phyloP scores from a whole-genome alignment of 768 basidiomycete genomes.

The Megacollybia marginata region DNA sequence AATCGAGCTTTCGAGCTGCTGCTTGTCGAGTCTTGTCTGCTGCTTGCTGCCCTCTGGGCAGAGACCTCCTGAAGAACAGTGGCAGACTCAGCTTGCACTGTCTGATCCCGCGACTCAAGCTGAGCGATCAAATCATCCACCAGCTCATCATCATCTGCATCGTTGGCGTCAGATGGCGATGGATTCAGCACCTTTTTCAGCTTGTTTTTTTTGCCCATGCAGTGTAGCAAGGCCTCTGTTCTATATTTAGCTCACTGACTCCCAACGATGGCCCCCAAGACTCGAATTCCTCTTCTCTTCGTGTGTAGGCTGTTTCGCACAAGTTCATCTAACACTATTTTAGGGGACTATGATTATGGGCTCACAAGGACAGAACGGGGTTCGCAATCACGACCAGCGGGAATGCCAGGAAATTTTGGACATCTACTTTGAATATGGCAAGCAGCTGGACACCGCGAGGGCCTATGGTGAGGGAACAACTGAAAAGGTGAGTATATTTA shows the following conservation, averaged over 20 bases:
- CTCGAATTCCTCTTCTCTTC: constrained; percentile 33
- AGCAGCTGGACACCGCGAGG: constrained; percentile 42
- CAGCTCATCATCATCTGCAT: constrained; percentile 46
- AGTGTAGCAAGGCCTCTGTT: neutral
- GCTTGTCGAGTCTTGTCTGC: constrained; percentile 40
- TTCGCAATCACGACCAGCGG: constrained; percentile 25
- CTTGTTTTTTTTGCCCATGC: constrained; percentile 46
- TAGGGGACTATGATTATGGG: constrained; percentile 47
- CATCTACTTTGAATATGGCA: constrained; percentile 31
- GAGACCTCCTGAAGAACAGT: constrained; percentile 40
- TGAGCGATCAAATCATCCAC: constrained; percentile 73
- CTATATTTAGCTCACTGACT: neutral
- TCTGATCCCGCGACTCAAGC: constrained; percentile 56
- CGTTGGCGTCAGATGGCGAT: constrained; percentile 19
- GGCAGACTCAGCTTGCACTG: constrained; percentile 42
- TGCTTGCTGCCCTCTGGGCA: constrained; percentile 17
- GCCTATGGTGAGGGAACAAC: constrained; percentile 42
- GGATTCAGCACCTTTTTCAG: constrained; percentile 36
- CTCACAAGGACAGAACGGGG: constrained; percentile 30
- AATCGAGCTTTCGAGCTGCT: constrained; percentile 58
- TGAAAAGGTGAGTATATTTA: constrained; percentile 27
- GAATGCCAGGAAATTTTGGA: constrained; percentile 39
- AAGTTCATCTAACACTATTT: neutral
- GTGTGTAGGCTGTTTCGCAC: constrained; percentile 9
- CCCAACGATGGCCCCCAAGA: constrained; percentile 4